A percentile compares a stretch with the other conserved stretches of the same genome.
Evolutionary conservation across 768 basidiomycete genomes (phyloP).

Genomic region (Macrolepiota fuliginosa): DNA sequence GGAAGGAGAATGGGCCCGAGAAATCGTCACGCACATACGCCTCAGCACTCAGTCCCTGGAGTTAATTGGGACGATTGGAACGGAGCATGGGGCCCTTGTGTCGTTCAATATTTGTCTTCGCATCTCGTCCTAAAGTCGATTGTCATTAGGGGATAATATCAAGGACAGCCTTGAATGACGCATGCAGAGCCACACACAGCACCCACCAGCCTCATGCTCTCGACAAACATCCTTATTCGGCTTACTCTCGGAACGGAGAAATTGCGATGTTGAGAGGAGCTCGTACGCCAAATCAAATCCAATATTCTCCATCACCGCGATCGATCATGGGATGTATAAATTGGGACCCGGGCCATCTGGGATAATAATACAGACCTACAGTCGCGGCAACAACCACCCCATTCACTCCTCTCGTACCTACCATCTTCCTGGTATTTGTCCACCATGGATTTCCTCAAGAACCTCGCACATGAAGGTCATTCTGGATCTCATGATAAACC

Average conservation of each 20-base stretch:
- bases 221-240: background rate
- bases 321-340: background rate
- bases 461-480: conserved; percentile 12
- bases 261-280: background rate
- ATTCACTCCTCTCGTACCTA: background rate
- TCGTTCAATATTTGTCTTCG: no score
- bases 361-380: background rate
- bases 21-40: no score
- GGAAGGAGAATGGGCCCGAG: no score
- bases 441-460: conserved; percentile 16
- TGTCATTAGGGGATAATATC: no score
- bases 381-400: background rate
- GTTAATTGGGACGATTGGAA: no score
- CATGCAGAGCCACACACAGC: no score
- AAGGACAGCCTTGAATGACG: no score
- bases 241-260: background rate
- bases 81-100: no score
- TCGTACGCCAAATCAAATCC: background rate
- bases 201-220: no score
- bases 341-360: background rate
- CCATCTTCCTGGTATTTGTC: background rate
- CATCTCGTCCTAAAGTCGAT: no score
- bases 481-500: background rate
- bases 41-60: no score
- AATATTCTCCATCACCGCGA: background rate